Base-by-base conservation (phyloP, 2,329 filamentous ascomycete genomes). In the Trichoderma atrobrunneum region DNA sequence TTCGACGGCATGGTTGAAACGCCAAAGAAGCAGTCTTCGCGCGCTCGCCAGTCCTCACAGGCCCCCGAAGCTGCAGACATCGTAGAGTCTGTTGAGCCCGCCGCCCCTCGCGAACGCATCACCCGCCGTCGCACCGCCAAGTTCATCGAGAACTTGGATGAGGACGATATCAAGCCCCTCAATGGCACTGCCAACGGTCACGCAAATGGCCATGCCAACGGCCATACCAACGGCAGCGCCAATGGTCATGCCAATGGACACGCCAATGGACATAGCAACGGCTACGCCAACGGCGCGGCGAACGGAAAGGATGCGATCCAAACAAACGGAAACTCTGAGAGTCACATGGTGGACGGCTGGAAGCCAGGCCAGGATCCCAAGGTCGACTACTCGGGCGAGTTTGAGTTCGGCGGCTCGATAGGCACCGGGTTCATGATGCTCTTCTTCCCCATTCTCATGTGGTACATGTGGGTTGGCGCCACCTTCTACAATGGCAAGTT, bases 401-500 rank as follows among this genome's bases (percentile, higher is more conserved):
- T 89, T 76, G 97, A 99, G 80, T 99, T 98, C 79, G 95, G 95
- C 74, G 96, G 96, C 72, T 91, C 93, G 3, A 80, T 87, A n/a
- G 95, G 96, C 70, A 92, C 95, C 56, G 83, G 88, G 18, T 85
- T 88, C 76, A 94, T 98, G 89, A 98, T 98, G 94, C 87, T 94
- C 74, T 90, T 92, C 60, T 99, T 98, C 83, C 96, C 96, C n/a
- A 74, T 91, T 48, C 88, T 99, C 77, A 98, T 98, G 95, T 98
- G 93, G 88, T 98, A 98, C 85, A 97, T 99, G 95, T 98, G 95
- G 95, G 91, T 97, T 81, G 96, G 96, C 65, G 93, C 95, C 39
- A 95, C 91, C 64, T 97, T 95, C 84, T 99, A 98, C 84, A 86
- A 94, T 79, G 95, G 95, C 76, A 90, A 92, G 74, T 86, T 97